Base-by-base conservation (phyloP, 805 yeast species). In the Yamadazyma ubonensis region DNA sequence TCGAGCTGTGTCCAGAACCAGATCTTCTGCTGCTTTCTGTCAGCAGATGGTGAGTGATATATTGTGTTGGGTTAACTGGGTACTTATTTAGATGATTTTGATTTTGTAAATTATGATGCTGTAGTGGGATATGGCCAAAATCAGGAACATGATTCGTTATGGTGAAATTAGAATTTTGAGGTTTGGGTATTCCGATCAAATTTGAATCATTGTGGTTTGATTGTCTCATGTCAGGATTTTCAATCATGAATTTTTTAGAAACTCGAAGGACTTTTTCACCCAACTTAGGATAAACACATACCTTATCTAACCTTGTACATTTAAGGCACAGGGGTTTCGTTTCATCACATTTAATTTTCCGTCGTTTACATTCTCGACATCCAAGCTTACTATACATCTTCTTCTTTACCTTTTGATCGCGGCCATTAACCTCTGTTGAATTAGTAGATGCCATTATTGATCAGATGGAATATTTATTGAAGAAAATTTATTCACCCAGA, bases 291-390 rank as follows among this genome's bases (percentile, higher is more conserved):
- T 67, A 67, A 16, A 53, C 52, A 38, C 73, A 67, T n/a, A 37
- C 49, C 39, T 65, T 66, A 21, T 51, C 54, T 22, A 67, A 51
- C 17, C 68, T 48, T 5, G 56, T 47, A 42, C 73, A 67, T 43
- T 61, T 68, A 52, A 58, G 51, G 45, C 73, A 67, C 48, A 37
- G 52, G 33, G 60, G 67, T 41, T 55, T 63, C 14, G 46, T 53
- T 52, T 67, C 73, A 38, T 66, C 71, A 46, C 73, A 67, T 42
- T 67, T 67, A 42, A 67, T 67, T 42, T 67, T 67, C n/a, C 73
- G 52, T 35, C 72, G 53, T 44, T 67, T 67, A 45, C 73, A 67
- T 43, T 67, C 72, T 18, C 61, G 49, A 46, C 73, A 67, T 4
- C 73, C 73, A 6, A 57, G 59, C 39, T 65, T 64, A 47, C 61